Evolutionary conservation across 208 protist genomes (phyloP).

Genomic region (Leptomonas pyrrhocoris): DNA sequence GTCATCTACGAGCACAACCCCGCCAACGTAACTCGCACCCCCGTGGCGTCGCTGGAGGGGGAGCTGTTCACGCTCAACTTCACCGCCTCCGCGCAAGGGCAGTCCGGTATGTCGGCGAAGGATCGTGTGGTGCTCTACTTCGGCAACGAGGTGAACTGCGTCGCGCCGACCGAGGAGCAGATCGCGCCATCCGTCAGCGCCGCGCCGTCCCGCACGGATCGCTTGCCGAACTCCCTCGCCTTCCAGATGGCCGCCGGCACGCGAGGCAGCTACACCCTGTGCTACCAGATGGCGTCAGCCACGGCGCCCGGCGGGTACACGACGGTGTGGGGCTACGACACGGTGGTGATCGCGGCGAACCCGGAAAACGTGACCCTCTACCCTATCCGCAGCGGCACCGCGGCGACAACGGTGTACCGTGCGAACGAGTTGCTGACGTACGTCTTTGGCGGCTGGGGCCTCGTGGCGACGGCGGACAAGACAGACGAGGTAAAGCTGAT

Average conservation of each 20-base stretch:
- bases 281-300: constrained; percentile 50
- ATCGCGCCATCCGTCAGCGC: constrained; percentile 48
- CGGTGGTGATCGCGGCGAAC: constrained; percentile 58
- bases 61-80: constrained; percentile 90
- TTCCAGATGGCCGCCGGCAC: constrained; percentile 75
- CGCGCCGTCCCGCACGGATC: constrained; percentile 59
- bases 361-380: constrained; percentile 50
- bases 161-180: constrained; percentile 26
- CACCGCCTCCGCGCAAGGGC: constrained; percentile 24
- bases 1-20: constrained; percentile 66
- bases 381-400: constrained; percentile 15
- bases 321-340: constrained; percentile 78
- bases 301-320: constrained; percentile 37
- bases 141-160: constrained; percentile 60
- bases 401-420: constrained; percentile 8
- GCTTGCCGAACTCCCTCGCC: constrained; percentile 56
- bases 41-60: constrained; percentile 60
- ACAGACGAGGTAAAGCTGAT: constrained; percentile 69
- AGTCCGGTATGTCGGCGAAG: constrained; percentile 22
- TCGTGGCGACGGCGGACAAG: constrained; percentile 43
- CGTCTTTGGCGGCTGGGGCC: constrained; percentile 81
- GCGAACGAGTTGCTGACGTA: constrained; percentile 58
- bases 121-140: constrained; percentile 74
- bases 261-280: constrained; percentile 79
- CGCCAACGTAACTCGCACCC: constrained; percentile 45